Base-by-base conservation (phyloP, 2,329 filamentous ascomycete genomes). In the Seiridium cupressi region DNA sequence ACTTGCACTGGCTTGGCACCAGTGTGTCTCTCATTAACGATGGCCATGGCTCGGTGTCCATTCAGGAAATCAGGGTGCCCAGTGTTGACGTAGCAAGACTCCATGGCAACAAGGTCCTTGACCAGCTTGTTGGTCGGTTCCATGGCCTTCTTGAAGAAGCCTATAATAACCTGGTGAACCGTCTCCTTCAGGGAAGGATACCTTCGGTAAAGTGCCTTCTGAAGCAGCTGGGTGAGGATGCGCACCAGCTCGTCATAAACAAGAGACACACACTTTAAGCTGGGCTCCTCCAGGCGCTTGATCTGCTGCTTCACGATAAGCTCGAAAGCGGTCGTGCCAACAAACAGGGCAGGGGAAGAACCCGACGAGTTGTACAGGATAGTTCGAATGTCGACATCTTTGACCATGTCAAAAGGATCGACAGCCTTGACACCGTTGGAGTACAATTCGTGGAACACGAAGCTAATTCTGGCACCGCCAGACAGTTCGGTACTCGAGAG, bases 321-420 rank as follows among this genome's bases (percentile, higher is more conserved):
- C 77, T 99, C 95, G 70, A 99, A 99, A n/a, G 95, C 95, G 5
- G 92, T 96, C 6, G 95, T 98, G 59, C 95, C 95, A 36, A 99
- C 95, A 72, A 99, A 99, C 6, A 99, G 86, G 2, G 95, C 94
- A 0, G 95, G 95, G 1, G 94, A 97, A 36, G 95, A 95, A 73
- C 95, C 95, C n/a, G 95, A 98, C 32, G 95, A 98, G 85, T 99
- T 99, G 86, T 96, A 96, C 7, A 99, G 85, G 63, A 97, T 94
- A 32, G 92, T 98, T 68, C 96, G 90, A 69, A 99, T 99, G 72
- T 99, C 95, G 62, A 94, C 89, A 74, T 99, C 95, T 81, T 98
- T 99, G 76, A 98, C 93, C 65, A 93, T 85, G 70, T 99, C 95
- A 74, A 99, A 99, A 42, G 95, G 95, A 76, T 99, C 96, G 48